These are phyloP conservation scores for Fraxinus latifolia DNA, from an alignment of 305 asterid species.

Conservation along the genomic window DNA sequence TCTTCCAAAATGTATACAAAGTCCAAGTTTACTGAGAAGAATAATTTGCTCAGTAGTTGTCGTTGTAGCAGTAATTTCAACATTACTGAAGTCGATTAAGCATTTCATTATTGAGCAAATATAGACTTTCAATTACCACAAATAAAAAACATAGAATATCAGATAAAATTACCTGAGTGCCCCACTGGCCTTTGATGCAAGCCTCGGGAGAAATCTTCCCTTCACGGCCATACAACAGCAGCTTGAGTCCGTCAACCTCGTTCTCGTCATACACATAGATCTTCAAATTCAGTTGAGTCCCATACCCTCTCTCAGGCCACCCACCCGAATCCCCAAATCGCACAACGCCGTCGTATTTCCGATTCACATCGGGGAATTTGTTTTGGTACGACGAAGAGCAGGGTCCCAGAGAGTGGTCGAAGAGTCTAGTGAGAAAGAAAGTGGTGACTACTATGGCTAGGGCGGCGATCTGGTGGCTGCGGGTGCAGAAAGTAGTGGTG, in stretches of 20 bases:
- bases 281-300: constrained; percentile 51
- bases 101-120: background rate
- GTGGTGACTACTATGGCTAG: constrained; percentile 59
- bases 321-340: constrained; percentile 22
- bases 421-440: constrained; percentile 74
- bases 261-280: constrained; percentile 81
- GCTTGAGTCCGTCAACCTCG: constrained; percentile 73
- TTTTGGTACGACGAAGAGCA: constrained; percentile 31
- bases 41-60: background rate
- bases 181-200: constrained; percentile 95
- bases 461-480: constrained; percentile 84
- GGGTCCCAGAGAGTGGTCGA: constrained; percentile 49
- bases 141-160: background rate
- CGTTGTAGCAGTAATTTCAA: background rate
- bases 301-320: constrained; percentile 53
- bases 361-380: constrained; percentile 24
- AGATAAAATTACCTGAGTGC: constrained; percentile 60
- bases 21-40: background rate
- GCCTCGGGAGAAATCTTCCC: constrained; percentile 65
- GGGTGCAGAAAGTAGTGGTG: constrained; percentile 43
- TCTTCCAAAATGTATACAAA: background rate
- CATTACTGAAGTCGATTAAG: constrained; percentile 5
- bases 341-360: constrained; percentile 28
- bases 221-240: constrained; percentile 73
- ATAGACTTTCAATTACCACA: background rate